These are phyloP conservation scores for Neurospora sp. DNA, from an alignment of 495 filamentous ascomycete genomes.

Conservation along the genomic window DNA sequence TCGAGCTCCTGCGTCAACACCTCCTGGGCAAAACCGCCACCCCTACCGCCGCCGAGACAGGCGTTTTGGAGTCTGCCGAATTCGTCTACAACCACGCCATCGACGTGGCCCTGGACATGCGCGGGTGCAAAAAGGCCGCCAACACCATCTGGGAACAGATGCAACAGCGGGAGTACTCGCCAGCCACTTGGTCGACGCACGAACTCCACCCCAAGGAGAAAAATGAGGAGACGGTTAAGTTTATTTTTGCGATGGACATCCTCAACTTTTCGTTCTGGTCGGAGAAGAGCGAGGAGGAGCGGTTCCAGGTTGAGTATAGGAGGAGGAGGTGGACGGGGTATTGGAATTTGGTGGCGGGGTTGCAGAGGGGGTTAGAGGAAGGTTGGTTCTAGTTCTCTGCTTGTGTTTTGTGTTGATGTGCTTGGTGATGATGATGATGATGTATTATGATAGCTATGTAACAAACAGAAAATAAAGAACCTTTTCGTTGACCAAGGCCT, in stretches of 20 bases:
- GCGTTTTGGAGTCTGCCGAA: conserved; percentile 72
- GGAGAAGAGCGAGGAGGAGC: conserved; percentile 45
- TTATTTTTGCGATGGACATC: conserved; percentile 94
- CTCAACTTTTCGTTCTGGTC: conserved; percentile 93
- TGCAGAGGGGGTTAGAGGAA: conserved; percentile 85
- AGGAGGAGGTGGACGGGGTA: conserved; percentile 86
- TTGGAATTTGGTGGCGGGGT: conserved; percentile 80
- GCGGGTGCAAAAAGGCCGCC: conserved; percentile 70
- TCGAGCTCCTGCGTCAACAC: conserved; percentile 76
- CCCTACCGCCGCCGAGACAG: conserved; percentile 50
- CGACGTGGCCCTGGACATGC: conserved; percentile 78
- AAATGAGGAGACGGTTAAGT: conserved; percentile 68
- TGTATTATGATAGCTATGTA: too few species aligned
- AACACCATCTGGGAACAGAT: conserved; percentile 66
- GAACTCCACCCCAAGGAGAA: conserved; percentile 81
- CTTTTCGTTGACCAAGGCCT: background rate
- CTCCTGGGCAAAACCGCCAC: conserved; percentile 44
- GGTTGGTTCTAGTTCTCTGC: conserved; percentile 23
- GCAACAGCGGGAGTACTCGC: conserved; percentile 74
- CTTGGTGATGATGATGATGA: too few species aligned
- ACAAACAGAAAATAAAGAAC: background rate
- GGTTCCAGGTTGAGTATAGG: conserved; percentile 72
- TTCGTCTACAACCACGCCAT: conserved; percentile 87
- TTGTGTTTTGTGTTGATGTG: conserved; percentile 1
- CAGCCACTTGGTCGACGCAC: conserved; percentile 75